A percentile compares a stretch with the other conserved stretches of the same genome.
phyloP scores from a whole-genome alignment of 192 early-diverging fungal species.

The Coemansia sp. region DNA sequence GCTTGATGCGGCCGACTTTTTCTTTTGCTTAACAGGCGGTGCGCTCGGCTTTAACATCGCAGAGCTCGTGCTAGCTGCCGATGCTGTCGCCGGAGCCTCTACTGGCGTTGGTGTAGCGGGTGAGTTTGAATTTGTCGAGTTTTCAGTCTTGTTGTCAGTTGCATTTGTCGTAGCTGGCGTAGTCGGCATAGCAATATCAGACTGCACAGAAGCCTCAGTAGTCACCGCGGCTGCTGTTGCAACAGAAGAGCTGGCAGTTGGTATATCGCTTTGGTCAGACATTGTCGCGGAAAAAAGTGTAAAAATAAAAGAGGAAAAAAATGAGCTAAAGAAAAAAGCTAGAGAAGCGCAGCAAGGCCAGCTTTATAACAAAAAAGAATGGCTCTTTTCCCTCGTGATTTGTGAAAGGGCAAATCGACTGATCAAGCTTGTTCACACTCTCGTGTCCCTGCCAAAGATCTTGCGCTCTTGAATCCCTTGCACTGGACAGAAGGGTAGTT shows the following conservation, averaged over 20 bases:
- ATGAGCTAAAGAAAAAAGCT: neutral
- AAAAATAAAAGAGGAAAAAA: slow-evolving; percentile 4
- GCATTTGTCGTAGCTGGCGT: slow-evolving; percentile 2
- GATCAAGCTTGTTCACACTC: neutral
- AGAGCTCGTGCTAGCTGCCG: slow-evolving; percentile 5
- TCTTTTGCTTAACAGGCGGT: slow-evolving; percentile 32
- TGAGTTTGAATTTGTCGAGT: neutral
- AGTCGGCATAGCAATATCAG: neutral
- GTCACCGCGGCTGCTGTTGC: slow-evolving; percentile 11
- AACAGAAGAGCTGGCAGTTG: slow-evolving; percentile 8
- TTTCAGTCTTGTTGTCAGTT: slow-evolving; percentile 7
- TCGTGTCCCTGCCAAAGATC: neutral
- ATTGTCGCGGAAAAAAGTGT: slow-evolving; percentile 11
- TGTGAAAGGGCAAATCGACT: neutral
- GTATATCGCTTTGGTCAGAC: slow-evolving; percentile 21
- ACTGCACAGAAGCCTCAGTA: neutral
- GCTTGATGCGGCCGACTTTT: slow-evolving; percentile 33
- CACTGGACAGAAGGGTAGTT: neutral
- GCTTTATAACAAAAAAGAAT: neutral
- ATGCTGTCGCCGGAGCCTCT: slow-evolving; percentile 2
- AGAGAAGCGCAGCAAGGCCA: neutral
- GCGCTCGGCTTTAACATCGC: slow-evolving; percentile 15
- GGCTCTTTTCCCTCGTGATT: neutral
- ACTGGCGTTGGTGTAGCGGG: slow-evolving; percentile 4
- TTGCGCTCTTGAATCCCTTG: neutral